These are phyloP conservation scores for Ciborinia camelliae DNA, from an alignment of 2,329 filamentous ascomycete species.

Conservation along the genomic window DNA sequence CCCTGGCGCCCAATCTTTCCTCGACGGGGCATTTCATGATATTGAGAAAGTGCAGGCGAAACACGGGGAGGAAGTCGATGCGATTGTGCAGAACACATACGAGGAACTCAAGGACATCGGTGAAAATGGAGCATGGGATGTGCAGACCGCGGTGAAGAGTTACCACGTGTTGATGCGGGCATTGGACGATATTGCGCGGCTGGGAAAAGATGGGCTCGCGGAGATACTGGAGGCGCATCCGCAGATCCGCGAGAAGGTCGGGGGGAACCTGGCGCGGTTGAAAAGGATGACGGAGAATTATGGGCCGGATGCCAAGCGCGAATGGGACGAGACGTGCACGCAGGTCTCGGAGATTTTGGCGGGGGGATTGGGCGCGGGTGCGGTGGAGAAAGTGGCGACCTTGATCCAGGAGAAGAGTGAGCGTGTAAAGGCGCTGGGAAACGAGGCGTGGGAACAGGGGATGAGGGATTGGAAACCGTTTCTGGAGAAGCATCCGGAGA, in stretches of 20 bases:
- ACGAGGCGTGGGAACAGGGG: slow-evolving; percentile 70
- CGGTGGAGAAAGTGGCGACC: slow-evolving; percentile 54
- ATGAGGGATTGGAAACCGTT: slow-evolving; percentile 68
- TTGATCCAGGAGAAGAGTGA: slow-evolving; percentile 68
- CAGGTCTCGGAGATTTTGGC: slow-evolving; percentile 63
- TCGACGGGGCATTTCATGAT: slow-evolving; percentile 68
- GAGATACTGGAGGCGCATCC: slow-evolving; percentile 74
- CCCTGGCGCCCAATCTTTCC: slow-evolving; percentile 65
- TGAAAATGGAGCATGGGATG: slow-evolving; percentile 53
- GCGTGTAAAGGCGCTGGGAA: slow-evolving; percentile 63
- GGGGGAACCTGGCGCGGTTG: slow-evolving; percentile 63
- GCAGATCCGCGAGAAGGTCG: slow-evolving; percentile 67
- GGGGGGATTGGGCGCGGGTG: slow-evolving; percentile 54
- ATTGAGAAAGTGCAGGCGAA: slow-evolving; percentile 64
- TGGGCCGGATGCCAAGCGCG: slow-evolving; percentile 73
- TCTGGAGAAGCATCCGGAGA: slow-evolving; percentile 71
- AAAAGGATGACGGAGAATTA: slow-evolving; percentile 67
- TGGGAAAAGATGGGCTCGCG: slow-evolving; percentile 59
- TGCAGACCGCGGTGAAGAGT: slow-evolving; percentile 59
- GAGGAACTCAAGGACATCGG: slow-evolving; percentile 60
- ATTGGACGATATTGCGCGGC: slow-evolving; percentile 54
- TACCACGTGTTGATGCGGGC: slow-evolving; percentile 63
- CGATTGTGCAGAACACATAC: slow-evolving; percentile 65
- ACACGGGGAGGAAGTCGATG: slow-evolving; percentile 66
- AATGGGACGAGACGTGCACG: slow-evolving; percentile 67